phyloP scores from a whole-genome alignment of 495 filamentous ascomycete genomes.

The Pyrenula aspistea region DNA sequence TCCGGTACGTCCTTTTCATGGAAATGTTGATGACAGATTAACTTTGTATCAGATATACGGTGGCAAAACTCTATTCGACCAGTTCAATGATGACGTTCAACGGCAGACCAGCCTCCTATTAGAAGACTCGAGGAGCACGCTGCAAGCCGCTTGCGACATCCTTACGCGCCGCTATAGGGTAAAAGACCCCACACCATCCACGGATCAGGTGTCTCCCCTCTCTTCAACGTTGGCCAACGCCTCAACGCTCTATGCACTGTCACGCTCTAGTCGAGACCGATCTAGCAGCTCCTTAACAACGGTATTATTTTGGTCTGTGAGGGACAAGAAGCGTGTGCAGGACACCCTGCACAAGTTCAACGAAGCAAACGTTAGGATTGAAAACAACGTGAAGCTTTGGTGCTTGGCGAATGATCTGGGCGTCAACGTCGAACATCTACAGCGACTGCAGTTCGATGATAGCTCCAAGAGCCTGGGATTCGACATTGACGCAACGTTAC shows the following conservation, averaged over 20 bases:
- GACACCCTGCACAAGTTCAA: constrained; percentile 12
- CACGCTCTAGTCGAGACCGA: background rate
- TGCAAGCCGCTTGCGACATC: constrained; percentile 4
- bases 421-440: constrained; percentile 13
- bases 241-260: no score
- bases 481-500: constrained; percentile 13
- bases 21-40: no score
- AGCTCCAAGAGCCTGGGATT: constrained; percentile 5
- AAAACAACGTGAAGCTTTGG: constrained; percentile 18
- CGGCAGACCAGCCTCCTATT: constrained; percentile 5
- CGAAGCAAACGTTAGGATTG: constrained; percentile 16
- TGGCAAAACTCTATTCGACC: constrained; percentile 1
- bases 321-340: constrained; percentile 18
- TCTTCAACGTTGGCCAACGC: no score
- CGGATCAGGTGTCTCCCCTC: no score
- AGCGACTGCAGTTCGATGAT: constrained; percentile 12
- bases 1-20: no score
- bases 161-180: constrained; percentile 1
- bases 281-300: constrained; percentile 2
- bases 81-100: constrained; percentile 6
- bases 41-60: no score
- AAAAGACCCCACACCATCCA: no score
- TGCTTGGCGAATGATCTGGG: constrained; percentile 12
- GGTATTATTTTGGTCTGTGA: constrained; percentile 19
- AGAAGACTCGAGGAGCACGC: background rate